phyloP scores from a whole-genome alignment of 2,329 filamentous ascomycete genomes.

The Apiospora sp. region DNA sequence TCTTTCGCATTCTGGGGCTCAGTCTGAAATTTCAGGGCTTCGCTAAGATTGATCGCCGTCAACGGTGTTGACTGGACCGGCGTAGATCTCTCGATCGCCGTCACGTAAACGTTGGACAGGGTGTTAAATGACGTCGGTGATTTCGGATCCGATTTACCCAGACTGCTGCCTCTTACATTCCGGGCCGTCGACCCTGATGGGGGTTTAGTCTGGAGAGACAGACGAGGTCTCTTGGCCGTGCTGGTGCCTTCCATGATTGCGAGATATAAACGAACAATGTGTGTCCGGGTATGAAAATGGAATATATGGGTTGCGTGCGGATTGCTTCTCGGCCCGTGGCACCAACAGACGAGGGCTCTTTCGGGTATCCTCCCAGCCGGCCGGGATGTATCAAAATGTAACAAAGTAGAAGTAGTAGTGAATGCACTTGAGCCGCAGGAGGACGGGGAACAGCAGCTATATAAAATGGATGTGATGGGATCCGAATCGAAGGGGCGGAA shows the following conservation, averaged over 20 bases:
- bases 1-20: slow-evolving; percentile 43
- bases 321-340: slow-evolving; percentile 31
- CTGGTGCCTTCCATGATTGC: slow-evolving; percentile 46
- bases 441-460: slow-evolving; percentile 37
- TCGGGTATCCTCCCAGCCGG: slow-evolving; percentile 37
- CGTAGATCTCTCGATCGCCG: slow-evolving; percentile 66
- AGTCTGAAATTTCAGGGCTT: slow-evolving; percentile 48
- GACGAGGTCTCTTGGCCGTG: slow-evolving; percentile 58
- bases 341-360: slow-evolving; percentile 32
- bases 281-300: slow-evolving; percentile 21
- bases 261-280: slow-evolving; percentile 26
- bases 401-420: slow-evolving; percentile 29
- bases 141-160: slow-evolving; percentile 57
- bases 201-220: slow-evolving; percentile 64
- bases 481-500: slow-evolving; percentile 28
- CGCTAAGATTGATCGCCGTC: slow-evolving; percentile 57
- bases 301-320: background rate
- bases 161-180: slow-evolving; percentile 51
- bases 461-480: slow-evolving; percentile 35
- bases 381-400: slow-evolving; percentile 33
- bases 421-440: slow-evolving; percentile 27
- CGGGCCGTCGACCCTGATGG: slow-evolving; percentile 47
- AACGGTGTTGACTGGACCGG: slow-evolving; percentile 56
- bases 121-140: slow-evolving; percentile 73
- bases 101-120: slow-evolving; percentile 70